Evolutionary conservation across 805 yeast genomes (phyloP), one percentile per base, ranked within the genome.

Genomic region (Wickerhamiella domercqiae): DNA sequence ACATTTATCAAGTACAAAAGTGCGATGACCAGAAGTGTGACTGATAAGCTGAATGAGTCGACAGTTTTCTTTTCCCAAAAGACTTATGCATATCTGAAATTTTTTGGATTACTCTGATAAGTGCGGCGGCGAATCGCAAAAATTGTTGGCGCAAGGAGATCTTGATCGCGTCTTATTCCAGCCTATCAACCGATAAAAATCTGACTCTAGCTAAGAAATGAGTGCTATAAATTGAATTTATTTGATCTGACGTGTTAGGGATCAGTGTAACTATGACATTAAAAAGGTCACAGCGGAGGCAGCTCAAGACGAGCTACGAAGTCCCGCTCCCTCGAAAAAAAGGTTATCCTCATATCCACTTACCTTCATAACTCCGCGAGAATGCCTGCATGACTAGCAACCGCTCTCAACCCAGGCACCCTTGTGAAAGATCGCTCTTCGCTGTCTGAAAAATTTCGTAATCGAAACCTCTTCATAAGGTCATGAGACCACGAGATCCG

Each of bases 401-500:
- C n/a, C n/a, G n/a, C n/a, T n/a, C n/a, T n/a, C n/a, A n/a, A n/a
- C n/a, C n/a, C n/a, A n/a, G n/a, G n/a, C n/a, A n/a, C n/a, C n/a
- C n/a, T n/a, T n/a, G n/a, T n/a, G n/a, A n/a, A n/a, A n/a, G n/a
- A n/a, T n/a, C n/a, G n/a, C n/a, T n/a, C n/a, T n/a, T n/a, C n/a
- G n/a, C n/a, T n/a, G n/a, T n/a, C n/a, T n/a, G n/a, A n/a, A n/a
- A n/a, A n/a, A n/a, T n/a, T n/a, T n/a, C n/a, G n/a, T n/a, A n/a
- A n/a, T n/a, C n/a, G n/a, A n/a, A n/a, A n/a, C n/a, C n/a, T n/a
- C n/a, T n/a, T n/a, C n/a, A n/a, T n/a, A n/a, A n/a, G n/a, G n/a
- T n/a, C n/a, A n/a, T n/a, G n/a, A n/a, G n/a, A n/a, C n/a, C 47
- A 24, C 57, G 75, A 42, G 54, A 61, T 33, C 62, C 67, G 14